Base-by-base conservation (phyloP, 208 protist species). In the Leishmania braziliensis region DNA sequence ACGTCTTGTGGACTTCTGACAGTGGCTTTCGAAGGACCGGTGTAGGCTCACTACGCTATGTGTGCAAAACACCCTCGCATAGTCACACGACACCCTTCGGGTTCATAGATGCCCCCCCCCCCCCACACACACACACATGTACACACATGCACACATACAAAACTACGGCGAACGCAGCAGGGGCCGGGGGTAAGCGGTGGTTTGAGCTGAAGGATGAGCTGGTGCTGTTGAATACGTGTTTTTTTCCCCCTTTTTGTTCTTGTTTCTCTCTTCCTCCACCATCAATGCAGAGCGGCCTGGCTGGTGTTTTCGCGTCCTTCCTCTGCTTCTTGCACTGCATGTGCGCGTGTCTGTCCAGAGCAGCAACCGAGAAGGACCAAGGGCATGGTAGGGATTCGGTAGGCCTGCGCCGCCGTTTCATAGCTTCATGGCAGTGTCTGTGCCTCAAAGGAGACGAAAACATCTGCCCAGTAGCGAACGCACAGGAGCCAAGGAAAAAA, bases 1-100 rank as follows among this genome's bases (percentile, higher is more conserved):
- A 51, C 10, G 0, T 0, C 29, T 5, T 79, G 81, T 62, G 89
- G 91, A 4, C 66, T 36, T 18, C 84, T 95, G 9, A 83, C 53
- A 16, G 10, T 75, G 43, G 23, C 5, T 14, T 72, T 72, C 8
- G 20, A 72, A 51, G 43, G 39, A 29, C 23, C 68, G 1, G 43
- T 29, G 36, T 72, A 72, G 68, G 23, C 23, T 5, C 8, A 5
- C 5, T 2, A 46, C 3, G 23, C 29, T 14, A 2, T 9, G 43
- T 51, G 3, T 48, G 14, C 23, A 5, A 14, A 53, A 3, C 4
- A 62, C 56, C n/a, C 20, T 0, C 3, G 9, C 53, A 12, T 5
- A 8, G 5, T 0, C 5, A 51, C 23, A 5, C 10, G 20, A 3
- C 20, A 72, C 23, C 68, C 9, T 23, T 51, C 9, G 68, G 6